These are phyloP conservation scores for Lepiota brunneoincarnata DNA, from an alignment of 768 basidiomycete species.

Conservation along the genomic window DNA sequence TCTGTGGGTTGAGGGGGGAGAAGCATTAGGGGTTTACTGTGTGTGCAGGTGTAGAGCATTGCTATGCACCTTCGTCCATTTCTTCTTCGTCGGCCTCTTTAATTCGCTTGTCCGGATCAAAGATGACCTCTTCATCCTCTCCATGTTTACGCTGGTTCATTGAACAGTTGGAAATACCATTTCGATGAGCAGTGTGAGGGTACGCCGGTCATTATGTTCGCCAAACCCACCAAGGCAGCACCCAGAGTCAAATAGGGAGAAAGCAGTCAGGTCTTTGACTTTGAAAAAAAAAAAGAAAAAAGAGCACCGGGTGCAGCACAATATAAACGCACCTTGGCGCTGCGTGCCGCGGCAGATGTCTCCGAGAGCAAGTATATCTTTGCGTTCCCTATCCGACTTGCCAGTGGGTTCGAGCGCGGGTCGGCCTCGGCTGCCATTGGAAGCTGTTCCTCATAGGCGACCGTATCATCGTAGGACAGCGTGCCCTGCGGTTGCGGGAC, in stretches of 20 bases:
- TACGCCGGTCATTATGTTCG: background rate
- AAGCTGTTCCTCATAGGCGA: constrained; percentile 57
- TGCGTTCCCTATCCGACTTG: constrained; percentile 64
- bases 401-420: constrained; percentile 40
- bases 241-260: background rate
- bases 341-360: constrained; percentile 50
- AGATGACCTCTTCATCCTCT: constrained; percentile 25
- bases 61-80: constrained; percentile 32
- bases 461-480: constrained; percentile 54
- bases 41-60: background rate
- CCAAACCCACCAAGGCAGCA: no score
- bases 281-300: constrained; percentile 17
- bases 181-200: background rate
- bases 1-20: constrained; percentile 30
- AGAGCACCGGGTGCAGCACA: constrained; percentile 27
- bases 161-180: background rate
- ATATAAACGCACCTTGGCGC: constrained; percentile 69
- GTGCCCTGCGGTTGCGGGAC: constrained; percentile 3
- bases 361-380: constrained; percentile 82
- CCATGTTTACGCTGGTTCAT: constrained; percentile 44
- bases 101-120: background rate
- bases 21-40: background rate
- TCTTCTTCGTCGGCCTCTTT: constrained; percentile 25
- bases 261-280: background rate
- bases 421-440: constrained; percentile 30